Evolutionary conservation across 2,329 filamentous ascomycete genomes (phyloP), one percentile per base, ranked within the genome.

Genomic region (Colletotrichum paranaense): DNA sequence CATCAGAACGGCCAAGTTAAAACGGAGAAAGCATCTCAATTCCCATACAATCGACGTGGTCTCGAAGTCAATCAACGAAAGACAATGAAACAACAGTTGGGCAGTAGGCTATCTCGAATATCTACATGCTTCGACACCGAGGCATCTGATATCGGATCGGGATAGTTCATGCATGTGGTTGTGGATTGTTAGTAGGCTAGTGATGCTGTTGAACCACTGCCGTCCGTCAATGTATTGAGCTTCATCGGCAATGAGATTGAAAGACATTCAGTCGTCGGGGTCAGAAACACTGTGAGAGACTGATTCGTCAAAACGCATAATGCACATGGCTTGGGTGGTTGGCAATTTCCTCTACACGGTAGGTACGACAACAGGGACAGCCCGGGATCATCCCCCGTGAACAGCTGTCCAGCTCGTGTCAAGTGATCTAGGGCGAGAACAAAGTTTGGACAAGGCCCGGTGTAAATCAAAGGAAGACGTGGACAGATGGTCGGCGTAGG

Each of bases 401-500:
- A 60, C 66, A 64, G 55, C 32, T 70, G 42, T 60, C 66, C 55
- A 28, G 59, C 55, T 22, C 59, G 70, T 58, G 66, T 73, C 70
- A 70, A 73, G 66, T 65, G 26, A 65, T 56, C 58, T 32, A 62
- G 55, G 52, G 70, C 66, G 53, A 56, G 64, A 69, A 69, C 66
- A 59, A 59, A 72, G 65, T 64, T 72, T 69, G 42, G 55, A 4
- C n/a, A 59, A 5, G 58, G 53, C 12, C 32, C 16, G 28, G n/a
- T 9, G 42, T 12, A 28, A 30, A 24, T 49, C 42, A 24, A 8
- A 24, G 12, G 14, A 19, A 24, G 16, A 52, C 11, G 24, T 22
- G 35, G 32, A 52, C 5, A 32, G 46, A 22, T 28, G 19, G 5
- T 19, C 46, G 6, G 12, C 52, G 28, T 9, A 8, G 8, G 4